A percentile compares a stretch with the other conserved stretches of the same genome.
Conservation (phyloP, 371 early-diverging fungal species). For the Pancytospora philotis region DNA sequence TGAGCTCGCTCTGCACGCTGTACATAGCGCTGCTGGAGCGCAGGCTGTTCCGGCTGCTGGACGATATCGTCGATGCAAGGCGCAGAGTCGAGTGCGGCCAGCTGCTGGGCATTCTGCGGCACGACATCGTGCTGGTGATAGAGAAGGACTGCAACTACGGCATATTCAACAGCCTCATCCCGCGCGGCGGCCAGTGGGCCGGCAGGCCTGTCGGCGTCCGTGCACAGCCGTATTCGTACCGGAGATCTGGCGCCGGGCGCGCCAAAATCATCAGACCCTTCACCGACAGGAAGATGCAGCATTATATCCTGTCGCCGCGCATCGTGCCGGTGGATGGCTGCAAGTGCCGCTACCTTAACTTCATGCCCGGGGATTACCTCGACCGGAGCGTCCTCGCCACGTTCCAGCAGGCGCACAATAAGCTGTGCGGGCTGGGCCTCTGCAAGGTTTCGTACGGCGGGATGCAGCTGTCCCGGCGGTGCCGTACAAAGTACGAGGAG, state of each 20-base stretch:
- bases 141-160: conserved; percentile 1
- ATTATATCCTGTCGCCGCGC: background rate
- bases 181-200: background rate
- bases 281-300: background rate
- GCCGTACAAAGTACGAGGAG: background rate
- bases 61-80: background rate
- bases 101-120: background rate
- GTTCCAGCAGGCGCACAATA: background rate
- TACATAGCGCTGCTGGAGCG: too few species aligned
- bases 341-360: background rate
- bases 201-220: background rate
- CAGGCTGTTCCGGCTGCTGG: background rate
- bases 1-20: too few species aligned
- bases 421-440: background rate
- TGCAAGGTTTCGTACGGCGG: background rate
- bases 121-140: background rate
- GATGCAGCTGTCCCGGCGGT: background rate
- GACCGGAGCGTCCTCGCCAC: background rate
- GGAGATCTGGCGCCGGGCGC: too few species aligned
- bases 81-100: background rate
- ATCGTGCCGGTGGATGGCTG: background rate
- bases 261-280: background rate
- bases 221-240: background rate
- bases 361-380: background rate
- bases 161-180: background rate